Evolutionary conservation across 192 early-diverging fungal genomes (phyloP).

Genomic region (Rhizophagus clarus): DNA sequence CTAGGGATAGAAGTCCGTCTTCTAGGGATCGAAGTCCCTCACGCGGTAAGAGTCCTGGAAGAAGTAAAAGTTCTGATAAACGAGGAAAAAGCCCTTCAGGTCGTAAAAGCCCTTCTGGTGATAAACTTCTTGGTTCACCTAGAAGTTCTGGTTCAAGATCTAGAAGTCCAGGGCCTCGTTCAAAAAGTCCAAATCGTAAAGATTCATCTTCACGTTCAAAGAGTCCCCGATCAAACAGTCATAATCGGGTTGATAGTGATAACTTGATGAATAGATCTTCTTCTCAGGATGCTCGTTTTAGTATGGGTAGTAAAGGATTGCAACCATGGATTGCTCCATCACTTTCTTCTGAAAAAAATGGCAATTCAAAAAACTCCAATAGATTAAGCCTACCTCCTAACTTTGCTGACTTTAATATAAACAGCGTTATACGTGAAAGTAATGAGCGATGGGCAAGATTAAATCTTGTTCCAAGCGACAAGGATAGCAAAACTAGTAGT

Average conservation of each 20-base stretch:
- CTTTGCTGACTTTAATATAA: constrained; percentile 13
- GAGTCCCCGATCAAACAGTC: constrained; percentile 8
- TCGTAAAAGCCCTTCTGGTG: constrained; percentile 22
- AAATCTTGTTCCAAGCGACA: constrained; percentile 12
- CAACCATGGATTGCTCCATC: constrained; percentile 20
- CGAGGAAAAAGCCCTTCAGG: constrained; percentile 10
- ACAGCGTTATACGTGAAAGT: constrained; percentile 22
- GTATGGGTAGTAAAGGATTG: neutral
- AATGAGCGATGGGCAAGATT: constrained; percentile 31
- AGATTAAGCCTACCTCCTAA: constrained; percentile 30
- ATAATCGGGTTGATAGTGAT: neutral
- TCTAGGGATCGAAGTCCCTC: constrained; percentile 3
- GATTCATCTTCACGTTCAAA: constrained; percentile 21
- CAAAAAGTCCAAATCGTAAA: constrained; percentile 5
- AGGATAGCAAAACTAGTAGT: neutral
- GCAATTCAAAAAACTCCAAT: constrained; percentile 22
- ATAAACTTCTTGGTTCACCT: constrained; percentile 5
- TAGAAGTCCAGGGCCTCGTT: constrained; percentile 16
- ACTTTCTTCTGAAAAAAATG: neutral
- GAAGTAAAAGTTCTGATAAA: constrained; percentile 20
- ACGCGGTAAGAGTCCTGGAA: neutral
- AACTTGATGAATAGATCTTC: neutral
- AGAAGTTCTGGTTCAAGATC: constrained; percentile 12
- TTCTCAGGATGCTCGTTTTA: constrained; percentile 27
- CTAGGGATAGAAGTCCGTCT: constrained; percentile 19